A percentile compares a stretch with the other conserved stretches of the same genome.
These are phyloP conservation scores for Aegilops bicornis DNA, from an alignment of 176 grass and related monocot genomes.

Conservation along the genomic window DNA sequence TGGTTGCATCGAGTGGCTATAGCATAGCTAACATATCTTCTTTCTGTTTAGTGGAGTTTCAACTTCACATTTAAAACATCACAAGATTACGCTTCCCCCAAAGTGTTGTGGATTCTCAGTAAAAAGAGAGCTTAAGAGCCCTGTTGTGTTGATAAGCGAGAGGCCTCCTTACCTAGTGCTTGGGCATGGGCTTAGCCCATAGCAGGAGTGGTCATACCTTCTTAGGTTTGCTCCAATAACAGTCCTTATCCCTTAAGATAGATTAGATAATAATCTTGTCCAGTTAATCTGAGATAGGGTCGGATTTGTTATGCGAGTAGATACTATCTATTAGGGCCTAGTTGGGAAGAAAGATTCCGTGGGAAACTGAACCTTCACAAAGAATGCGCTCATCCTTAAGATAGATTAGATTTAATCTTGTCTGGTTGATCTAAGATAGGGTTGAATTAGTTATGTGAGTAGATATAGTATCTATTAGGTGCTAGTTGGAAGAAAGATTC, in stretches of 20 bases:
- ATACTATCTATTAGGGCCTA: no score
- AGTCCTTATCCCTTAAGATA: no score
- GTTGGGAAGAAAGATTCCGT: no score
- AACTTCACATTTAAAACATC: neutral
- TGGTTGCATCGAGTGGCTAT: neutral
- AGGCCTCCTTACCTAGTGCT: neutral
- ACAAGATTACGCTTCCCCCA: neutral
- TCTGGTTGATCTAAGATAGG: neutral
- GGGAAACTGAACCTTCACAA: no score
- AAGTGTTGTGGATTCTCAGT: neutral
- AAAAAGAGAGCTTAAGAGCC: neutral
- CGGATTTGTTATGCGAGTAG: neutral
- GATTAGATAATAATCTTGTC: neutral
- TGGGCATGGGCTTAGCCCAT: neutral
- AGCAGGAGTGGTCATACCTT: neutral
- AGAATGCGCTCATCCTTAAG: no score
- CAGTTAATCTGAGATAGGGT: neutral
- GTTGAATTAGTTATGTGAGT: neutral
- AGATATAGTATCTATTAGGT: no score
- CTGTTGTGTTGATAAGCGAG: neutral
- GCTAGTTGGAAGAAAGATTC: no score
- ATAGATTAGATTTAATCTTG: no score
- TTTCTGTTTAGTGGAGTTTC: neutral
- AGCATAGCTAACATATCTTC: neutral
- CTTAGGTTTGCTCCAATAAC: no score